Conservation (phyloP, 805 yeast species). For the Kodamaea neixiangensis region DNA sequence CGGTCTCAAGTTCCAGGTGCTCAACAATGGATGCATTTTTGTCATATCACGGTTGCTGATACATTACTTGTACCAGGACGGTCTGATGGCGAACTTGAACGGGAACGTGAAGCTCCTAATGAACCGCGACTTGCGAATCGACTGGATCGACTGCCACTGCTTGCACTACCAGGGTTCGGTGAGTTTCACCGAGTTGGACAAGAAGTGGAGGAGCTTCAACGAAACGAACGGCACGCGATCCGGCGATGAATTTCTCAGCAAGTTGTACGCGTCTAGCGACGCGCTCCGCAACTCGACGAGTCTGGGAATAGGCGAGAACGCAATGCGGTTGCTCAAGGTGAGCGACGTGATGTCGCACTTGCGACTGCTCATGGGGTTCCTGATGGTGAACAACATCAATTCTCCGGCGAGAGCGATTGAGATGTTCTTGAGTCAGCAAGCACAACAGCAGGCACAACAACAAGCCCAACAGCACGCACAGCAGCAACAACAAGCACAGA, state of each 20-base stretch:
- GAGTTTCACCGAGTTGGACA: constrained; percentile 26
- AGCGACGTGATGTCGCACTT: constrained; percentile 78
- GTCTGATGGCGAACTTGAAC: constrained; percentile 62
- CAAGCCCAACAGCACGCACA: background rate
- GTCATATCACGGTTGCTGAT: constrained; percentile 30
- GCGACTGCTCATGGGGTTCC: constrained; percentile 61
- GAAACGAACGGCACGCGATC: constrained; percentile 12
- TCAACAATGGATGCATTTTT: constrained; percentile 41
- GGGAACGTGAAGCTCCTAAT: constrained; percentile 65
- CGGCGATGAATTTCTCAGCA: constrained; percentile 22
- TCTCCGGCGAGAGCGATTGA: constrained; percentile 61
- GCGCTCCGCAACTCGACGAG: constrained; percentile 52
- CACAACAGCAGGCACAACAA: constrained; percentile 8
- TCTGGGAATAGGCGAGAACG: constrained; percentile 64
- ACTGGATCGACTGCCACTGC: constrained; percentile 65
- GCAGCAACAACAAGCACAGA: constrained; percentile 5
- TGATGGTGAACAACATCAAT: constrained; percentile 46
- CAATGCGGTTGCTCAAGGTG: constrained; percentile 71
- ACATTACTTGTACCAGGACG: constrained; percentile 58
- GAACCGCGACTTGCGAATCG: constrained; percentile 63
- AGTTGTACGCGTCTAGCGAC: constrained; percentile 28
- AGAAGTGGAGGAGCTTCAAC: constrained; percentile 23
- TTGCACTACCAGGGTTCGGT: constrained; percentile 29
- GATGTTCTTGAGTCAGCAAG: constrained; percentile 27
- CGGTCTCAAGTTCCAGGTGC: constrained; percentile 41